These are phyloP conservation scores for Sporothrix humicola DNA, from an alignment of 2,329 filamentous ascomycete genomes.

Conservation along the genomic window DNA sequence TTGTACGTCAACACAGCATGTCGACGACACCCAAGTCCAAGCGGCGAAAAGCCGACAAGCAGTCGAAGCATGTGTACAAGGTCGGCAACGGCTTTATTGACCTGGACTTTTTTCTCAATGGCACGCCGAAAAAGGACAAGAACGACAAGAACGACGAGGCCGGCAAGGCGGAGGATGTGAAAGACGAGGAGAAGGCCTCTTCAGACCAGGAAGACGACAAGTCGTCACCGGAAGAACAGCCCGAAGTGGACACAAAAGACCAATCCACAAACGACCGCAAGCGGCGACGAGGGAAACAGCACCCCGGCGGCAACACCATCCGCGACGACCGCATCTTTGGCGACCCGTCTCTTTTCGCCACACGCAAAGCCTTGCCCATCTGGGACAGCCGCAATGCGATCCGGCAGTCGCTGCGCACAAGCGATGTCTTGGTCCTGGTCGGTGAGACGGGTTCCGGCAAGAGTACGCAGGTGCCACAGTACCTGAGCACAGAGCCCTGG, in stretches of 20 bases:
- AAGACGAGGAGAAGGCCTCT: background rate
- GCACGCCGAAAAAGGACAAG: slow-evolving; percentile 20
- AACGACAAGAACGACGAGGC: background rate
- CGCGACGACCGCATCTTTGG: slow-evolving; percentile 29
- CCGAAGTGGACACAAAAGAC: too few relatives aligned
- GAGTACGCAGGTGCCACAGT: slow-evolving; percentile 94
- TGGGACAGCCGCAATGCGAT: slow-evolving; percentile 77
- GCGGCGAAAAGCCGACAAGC: slow-evolving; percentile 28
- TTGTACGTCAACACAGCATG: slow-evolving; percentile 23
- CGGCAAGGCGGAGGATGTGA: background rate
- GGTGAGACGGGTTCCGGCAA: slow-evolving; percentile 97
- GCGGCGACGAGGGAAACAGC: slow-evolving; percentile 13
- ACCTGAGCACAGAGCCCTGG: slow-evolving; percentile 79
- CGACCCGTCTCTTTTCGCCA: slow-evolving; percentile 43
- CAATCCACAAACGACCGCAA: slow-evolving; percentile 24
- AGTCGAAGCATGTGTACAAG: slow-evolving; percentile 33
- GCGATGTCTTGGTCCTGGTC: slow-evolving; percentile 78
- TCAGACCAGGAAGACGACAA: background rate
- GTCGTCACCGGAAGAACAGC: background rate
- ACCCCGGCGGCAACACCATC: background rate
- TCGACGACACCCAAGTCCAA: slow-evolving; percentile 29
- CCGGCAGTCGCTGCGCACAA: slow-evolving; percentile 52
- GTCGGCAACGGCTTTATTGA: slow-evolving; percentile 33
- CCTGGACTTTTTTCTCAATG: slow-evolving; percentile 34
- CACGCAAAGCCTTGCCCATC: slow-evolving; percentile 76